phyloP scores from a whole-genome alignment of 2,329 filamentous ascomycete genomes.

The Fusarium vanettenii region DNA sequence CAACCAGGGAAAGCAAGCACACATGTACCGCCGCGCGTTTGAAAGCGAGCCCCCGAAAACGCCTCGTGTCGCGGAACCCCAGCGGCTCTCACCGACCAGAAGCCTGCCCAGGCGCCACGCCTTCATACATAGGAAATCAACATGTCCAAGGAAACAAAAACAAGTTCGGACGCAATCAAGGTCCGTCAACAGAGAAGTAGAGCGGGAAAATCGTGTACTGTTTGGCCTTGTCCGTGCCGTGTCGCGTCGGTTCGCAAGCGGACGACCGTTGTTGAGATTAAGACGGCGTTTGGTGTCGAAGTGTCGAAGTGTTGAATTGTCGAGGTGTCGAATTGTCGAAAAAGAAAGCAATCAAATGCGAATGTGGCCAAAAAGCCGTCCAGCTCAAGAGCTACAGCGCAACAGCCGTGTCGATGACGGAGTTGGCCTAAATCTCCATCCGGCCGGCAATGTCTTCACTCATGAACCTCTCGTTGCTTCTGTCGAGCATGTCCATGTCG shows the following conservation, averaged over 20 bases:
- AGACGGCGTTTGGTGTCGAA: constrained; percentile 33
- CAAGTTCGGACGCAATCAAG: constrained; percentile 3
- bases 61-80: constrained; percentile 43
- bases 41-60: constrained; percentile 32
- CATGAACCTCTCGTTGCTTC: constrained; percentile 63
- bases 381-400: not conserved
- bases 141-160: constrained; percentile 16
- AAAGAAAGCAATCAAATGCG: constrained; percentile 15
- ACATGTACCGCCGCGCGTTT: constrained; percentile 5
- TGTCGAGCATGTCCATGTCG: constrained; percentile 54
- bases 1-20: constrained; percentile 8
- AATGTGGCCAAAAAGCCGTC: not conserved
- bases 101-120: constrained; percentile 45
- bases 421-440: constrained; percentile 67
- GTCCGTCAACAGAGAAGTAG: constrained; percentile 21
- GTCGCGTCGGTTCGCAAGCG: not conserved
- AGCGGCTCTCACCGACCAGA: constrained; percentile 55
- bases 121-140: constrained; percentile 32
- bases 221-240: not conserved
- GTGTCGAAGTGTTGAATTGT: constrained; percentile 37
- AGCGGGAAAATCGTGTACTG: constrained; percentile 18
- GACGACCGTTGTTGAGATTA: constrained; percentile 21
- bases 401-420: constrained; percentile 2
- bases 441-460: constrained; percentile 72
- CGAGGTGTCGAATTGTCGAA: constrained; percentile 13